Percentiles rank a stretch among this genome's conserved stretches.
Conservation (phyloP, 2,329 filamentous ascomycete species). For the Clarireedia sp. region DNA sequence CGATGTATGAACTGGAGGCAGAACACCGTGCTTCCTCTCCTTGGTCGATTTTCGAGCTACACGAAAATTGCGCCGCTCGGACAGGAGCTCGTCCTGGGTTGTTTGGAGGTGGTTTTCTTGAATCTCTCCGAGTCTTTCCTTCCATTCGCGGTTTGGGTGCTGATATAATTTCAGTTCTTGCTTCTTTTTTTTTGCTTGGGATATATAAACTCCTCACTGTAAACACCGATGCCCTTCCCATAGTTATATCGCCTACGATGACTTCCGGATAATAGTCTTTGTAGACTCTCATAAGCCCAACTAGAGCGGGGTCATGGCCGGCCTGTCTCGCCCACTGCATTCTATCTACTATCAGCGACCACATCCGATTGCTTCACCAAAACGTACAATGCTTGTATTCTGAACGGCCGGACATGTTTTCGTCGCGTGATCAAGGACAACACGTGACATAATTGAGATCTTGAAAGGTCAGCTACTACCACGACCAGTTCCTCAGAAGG, state of each 20-base stretch:
- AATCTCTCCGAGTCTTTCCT: conserved; percentile 56
- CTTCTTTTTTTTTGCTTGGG: not conserved
- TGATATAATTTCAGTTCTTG: conserved; percentile 17
- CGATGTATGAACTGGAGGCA: conserved; percentile 67
- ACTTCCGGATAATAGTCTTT: conserved; percentile 90
- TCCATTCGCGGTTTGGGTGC: conserved; percentile 73
- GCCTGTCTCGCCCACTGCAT: conserved; percentile 50
- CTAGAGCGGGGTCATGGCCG: conserved; percentile 65
- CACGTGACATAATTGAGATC: conserved; percentile 57
- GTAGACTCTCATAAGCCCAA: conserved; percentile 71
- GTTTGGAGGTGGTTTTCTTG: conserved; percentile 50
- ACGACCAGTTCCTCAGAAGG: not conserved
- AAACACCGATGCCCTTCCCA: conserved; percentile 53
- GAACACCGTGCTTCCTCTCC: conserved; percentile 39
- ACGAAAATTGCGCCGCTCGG: conserved; percentile 50
- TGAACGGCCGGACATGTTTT: conserved; percentile 75
- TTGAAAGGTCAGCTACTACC: conserved; percentile 10
- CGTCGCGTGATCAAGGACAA: conserved; percentile 71
- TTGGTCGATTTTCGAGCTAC: conserved; percentile 47
- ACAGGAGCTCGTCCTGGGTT: conserved; percentile 35
- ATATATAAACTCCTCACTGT: conserved; percentile 36
- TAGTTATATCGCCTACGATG: conserved; percentile 62
- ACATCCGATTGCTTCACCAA: not conserved
- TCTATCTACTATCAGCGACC: conserved; percentile 31
- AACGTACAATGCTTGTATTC: conserved; percentile 66